phyloP scores from a whole-genome alignment of 345 rosid genomes.

The Euphorbia peplus region DNA sequence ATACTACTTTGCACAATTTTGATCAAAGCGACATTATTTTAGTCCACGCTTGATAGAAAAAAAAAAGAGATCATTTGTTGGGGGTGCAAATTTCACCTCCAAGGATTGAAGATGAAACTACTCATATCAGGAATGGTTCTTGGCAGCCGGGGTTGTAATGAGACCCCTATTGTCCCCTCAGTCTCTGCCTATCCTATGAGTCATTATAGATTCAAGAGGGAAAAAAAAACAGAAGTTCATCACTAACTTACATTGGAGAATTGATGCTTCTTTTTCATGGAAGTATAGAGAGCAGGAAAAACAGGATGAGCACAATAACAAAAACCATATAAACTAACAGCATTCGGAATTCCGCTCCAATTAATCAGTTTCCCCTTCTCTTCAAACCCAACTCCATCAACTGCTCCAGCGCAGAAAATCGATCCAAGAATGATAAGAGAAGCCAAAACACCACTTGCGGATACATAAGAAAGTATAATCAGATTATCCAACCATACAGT shows the following conservation, averaged over 20 bases:
- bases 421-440: conserved; percentile 68
- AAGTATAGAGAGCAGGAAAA: conserved; percentile 77
- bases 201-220: background rate
- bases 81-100: too few species aligned
- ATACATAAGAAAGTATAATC: conserved; percentile 71
- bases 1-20: too few species aligned
- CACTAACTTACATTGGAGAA: conserved; percentile 63
- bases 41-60: too few species aligned
- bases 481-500: conserved; percentile 75
- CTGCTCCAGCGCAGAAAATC: conserved; percentile 62
- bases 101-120: too few species aligned
- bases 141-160: too few species aligned
- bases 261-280: conserved; percentile 74
- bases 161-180: too few species aligned
- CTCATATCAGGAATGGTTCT: too few species aligned
- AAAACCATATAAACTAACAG: conserved; percentile 83
- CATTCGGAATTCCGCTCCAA: conserved; percentile 58
- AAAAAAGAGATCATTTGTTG: too few species aligned
- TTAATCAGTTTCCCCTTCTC: conserved; percentile 43
- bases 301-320: conserved; percentile 93
- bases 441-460: conserved; percentile 87
- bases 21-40: too few species aligned
- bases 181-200: background rate
- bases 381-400: conserved; percentile 69
- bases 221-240: background rate